Evolutionary conservation across 805 yeast species (phyloP), one percentile per base, ranked within the genome.

Genomic region (Yarrowia deformans): DNA sequence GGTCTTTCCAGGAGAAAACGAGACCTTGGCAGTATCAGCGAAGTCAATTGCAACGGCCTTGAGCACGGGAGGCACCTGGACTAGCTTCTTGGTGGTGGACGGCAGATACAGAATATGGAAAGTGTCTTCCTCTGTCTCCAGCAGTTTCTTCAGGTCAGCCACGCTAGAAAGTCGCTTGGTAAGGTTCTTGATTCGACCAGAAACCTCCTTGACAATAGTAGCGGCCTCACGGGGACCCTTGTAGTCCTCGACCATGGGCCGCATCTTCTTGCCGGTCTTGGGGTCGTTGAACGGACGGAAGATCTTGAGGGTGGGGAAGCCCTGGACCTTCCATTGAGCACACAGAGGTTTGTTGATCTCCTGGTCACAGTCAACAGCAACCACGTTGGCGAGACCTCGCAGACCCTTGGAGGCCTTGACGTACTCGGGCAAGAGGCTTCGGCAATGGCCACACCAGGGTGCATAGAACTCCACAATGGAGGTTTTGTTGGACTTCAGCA

Each of bases 381-480:
- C 84, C 18, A 79, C 72, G 32, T 74, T 73, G 35, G 79, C 83
- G 18, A 77, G 66, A 8, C 80, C 82, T 37, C 84, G 84, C 8
- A 90, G 80, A 37, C 80, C 77, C 66, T 84, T 85, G 8, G 90
- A 96, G 14, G 88, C 86, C 75, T 88, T 88, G 61, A 82, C 80
- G 77, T 83, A 89, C 1, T 86, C 86, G 1, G 89, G 88, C 70
- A 86, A 84, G 66, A 93, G 80, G 70, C 86, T 83, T 73, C 87
- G 84, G 79, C 99, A 94, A 78, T 93, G 91, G 2, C 97, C 97
- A 81, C 99, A 93, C 98, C 98, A 93, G 48, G 97, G 97, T 3
- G 98, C 98, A 78, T 90, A 93, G 77, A 93, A 93, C 79, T 92
- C 91, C 29, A 91, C 91, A 8, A 92, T 79, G 34, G 67, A 66